phyloP scores from a whole-genome alignment of 179 eudicot genomes.

The Camellia oleifera region DNA sequence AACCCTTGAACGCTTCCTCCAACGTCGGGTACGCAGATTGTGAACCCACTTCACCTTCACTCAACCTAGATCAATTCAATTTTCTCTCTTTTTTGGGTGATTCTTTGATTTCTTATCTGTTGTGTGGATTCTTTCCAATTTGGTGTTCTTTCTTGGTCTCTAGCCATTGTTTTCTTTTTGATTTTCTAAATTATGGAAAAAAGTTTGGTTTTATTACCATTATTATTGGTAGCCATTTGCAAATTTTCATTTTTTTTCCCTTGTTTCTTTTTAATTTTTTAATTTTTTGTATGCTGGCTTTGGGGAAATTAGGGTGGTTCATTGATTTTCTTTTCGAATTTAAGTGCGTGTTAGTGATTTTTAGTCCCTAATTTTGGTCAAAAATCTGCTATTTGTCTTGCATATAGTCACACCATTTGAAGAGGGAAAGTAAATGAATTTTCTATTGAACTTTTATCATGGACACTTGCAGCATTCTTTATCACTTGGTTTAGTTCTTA shows the following conservation, averaged over 20 bases:
- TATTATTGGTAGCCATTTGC: background rate
- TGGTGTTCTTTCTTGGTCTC: background rate
- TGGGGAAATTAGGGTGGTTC: background rate
- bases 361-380: background rate
- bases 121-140: background rate
- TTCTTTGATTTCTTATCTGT: background rate
- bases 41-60: background rate
- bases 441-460: background rate
- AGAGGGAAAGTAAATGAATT: background rate
- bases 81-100: too few relatives aligned
- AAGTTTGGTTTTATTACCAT: background rate
- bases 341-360: background rate
- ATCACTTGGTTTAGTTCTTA: background rate
- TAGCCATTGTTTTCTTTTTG: background rate
- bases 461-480: background rate
- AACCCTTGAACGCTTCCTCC: constrained; percentile 40
- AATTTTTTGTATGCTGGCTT: background rate
- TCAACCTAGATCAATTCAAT: background rate
- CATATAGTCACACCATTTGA: background rate
- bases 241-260: background rate
- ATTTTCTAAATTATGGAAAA: background rate
- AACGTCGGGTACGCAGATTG: constrained; percentile 34
- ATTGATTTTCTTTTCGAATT: background rate
- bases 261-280: background rate
- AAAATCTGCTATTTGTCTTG: background rate